phyloP scores from a whole-genome alignment of 345 rosid species.

The Eutrema heterophyllum region DNA sequence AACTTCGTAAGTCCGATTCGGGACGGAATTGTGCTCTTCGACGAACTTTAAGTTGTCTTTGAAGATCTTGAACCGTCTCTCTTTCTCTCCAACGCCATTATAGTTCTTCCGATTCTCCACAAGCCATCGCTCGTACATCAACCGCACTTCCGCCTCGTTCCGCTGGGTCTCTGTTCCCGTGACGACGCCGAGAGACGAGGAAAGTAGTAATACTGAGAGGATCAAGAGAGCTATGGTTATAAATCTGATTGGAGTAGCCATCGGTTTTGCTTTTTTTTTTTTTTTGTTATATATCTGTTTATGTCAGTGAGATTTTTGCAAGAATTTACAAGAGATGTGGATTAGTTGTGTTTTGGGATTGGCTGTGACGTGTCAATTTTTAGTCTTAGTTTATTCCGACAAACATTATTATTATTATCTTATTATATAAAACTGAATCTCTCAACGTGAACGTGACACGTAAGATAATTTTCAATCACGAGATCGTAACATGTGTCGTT shows the following conservation, averaged over 20 bases:
- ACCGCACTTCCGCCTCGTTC: not conserved
- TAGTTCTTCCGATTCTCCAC: slow-evolving; percentile 41
- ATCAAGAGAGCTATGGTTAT: not conserved
- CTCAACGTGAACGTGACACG: too few relatives aligned
- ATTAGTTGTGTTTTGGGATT: not conserved
- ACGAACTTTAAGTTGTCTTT: slow-evolving; percentile 50
- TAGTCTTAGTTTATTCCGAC: not conserved
- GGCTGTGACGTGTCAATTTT: not conserved
- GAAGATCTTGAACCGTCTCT: slow-evolving; percentile 48
- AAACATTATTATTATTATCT: not conserved
- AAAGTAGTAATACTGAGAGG: not conserved
- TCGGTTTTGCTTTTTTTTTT: not conserved
- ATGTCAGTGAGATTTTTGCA: not conserved
- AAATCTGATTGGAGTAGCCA: not conserved
- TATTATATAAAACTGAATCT: too few relatives aligned
- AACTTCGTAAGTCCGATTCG: slow-evolving; percentile 31
- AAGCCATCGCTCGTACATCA: slow-evolving; percentile 53
- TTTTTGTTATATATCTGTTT: not conserved
- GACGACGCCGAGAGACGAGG: not conserved
- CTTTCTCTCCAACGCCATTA: slow-evolving; percentile 54
- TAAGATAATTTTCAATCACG: too few relatives aligned
- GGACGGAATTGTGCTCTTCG: slow-evolving; percentile 42
- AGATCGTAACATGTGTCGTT: too few relatives aligned
- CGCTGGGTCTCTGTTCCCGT: not conserved
- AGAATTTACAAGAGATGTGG: not conserved